These are phyloP conservation scores for Cladosporium sp. DNA, from an alignment of 2,329 filamentous ascomycete genomes.

Conservation along the genomic window DNA sequence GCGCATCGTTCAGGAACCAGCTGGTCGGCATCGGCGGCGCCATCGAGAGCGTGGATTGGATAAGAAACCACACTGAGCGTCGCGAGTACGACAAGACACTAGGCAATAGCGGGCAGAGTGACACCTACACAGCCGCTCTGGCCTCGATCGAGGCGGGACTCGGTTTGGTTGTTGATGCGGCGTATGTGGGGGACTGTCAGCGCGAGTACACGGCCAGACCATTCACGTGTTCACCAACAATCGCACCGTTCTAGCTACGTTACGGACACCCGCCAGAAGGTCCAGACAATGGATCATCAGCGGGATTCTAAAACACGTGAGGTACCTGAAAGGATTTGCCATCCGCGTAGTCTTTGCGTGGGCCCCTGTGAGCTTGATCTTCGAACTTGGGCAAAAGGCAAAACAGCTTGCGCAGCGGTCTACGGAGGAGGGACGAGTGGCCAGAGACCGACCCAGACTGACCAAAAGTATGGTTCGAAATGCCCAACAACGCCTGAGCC, in stretches of 20 bases:
- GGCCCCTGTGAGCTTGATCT: neutral
- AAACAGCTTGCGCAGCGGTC: neutral
- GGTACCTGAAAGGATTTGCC: neutral
- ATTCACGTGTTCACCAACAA: neutral
- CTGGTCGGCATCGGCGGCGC: neutral
- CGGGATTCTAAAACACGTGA: neutral
- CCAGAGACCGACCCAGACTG: neutral
- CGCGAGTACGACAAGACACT: neutral
- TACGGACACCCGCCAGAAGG: neutral
- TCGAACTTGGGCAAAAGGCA: neutral
- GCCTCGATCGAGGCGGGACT: neutral
- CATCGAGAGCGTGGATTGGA: neutral
- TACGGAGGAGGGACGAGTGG: neutral
- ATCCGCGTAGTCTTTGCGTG: neutral
- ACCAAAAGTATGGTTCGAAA: neutral
- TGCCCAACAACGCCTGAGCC: neutral
- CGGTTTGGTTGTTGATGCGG: neutral
- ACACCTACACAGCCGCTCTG: neutral
- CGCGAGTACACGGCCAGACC: neutral
- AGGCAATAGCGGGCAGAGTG: neutral
- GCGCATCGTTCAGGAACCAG: neutral
- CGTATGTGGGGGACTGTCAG: neutral
- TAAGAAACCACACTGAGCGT: neutral
- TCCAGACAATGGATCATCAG: neutral
- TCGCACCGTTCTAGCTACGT: neutral